Base-by-base conservation (phyloP, 2,329 filamentous ascomycete species). In the Colletotrichum salicis region DNA sequence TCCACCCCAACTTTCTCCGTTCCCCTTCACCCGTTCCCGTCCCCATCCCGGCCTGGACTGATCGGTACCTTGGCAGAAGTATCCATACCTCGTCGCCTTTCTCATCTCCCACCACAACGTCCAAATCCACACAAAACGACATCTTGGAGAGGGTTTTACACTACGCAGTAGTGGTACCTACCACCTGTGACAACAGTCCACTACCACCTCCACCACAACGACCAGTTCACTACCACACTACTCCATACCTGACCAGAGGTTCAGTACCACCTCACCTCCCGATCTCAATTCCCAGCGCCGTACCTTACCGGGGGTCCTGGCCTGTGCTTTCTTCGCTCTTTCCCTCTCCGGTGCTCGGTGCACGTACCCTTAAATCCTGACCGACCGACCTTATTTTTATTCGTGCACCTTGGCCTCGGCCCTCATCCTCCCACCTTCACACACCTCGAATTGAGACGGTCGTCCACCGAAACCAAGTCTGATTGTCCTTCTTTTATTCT, bases 321-420 rank as follows among this genome's bases (percentile, higher is more conserved):
- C 35, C 65, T 35, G 69, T 64, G 54, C 65, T 63, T 58, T 67
- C 56, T 67, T 35, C 41, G 51, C 59, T 71, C 64, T 73, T 69
- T 71, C 61, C 63, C 48, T 73, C 73, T 73, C 73, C 64, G 70
- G 72, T 73, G 58, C 62, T 74, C 72, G 66, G 70, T 73, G 72
- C 70, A 69, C 72, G 64, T 70, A 70, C 69, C 69, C 69, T 69
- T 64, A 64, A 71, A 63, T 68, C 69, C 59, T 71, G 65, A 71
- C 69, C 65, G 69, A 64, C 68, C 69, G 67, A 69, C 73, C 73
- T 72, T 71, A 68, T 71, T 74, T 73, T 73, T 67, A 72, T 74
- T 74, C 60, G 68, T 69, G 55, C 55, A 63, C 67, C 27, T 71
- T 65, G 71, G 71, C 73, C 62, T 73, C 71, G 67, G 71, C 64